Evolutionary conservation across 2,329 filamentous ascomycete species (phyloP).

Genomic region (Coniella lustricola): DNA sequence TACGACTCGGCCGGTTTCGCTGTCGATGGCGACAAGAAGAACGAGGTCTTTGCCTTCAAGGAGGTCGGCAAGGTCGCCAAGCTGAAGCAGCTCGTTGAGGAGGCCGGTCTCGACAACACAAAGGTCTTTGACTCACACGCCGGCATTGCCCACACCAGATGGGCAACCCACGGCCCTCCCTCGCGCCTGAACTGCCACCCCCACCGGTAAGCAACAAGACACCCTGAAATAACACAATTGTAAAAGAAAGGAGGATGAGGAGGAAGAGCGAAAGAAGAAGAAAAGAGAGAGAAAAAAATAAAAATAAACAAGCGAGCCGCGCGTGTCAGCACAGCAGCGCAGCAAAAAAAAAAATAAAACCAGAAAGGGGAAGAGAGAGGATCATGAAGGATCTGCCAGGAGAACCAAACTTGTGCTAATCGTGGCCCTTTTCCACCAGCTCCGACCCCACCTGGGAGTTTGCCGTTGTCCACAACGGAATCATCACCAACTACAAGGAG

Average conservation of each 20-base stretch:
- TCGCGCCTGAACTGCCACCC: constrained; percentile 97
- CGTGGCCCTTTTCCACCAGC: constrained; percentile 37
- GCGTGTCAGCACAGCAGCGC: no score
- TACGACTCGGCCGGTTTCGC: constrained; percentile 97
- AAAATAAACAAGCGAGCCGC: no score
- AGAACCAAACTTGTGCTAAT: constrained; percentile 2
- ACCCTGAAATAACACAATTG: neutral
- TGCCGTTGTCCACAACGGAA: constrained; percentile 96
- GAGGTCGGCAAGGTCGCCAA: constrained; percentile 99
- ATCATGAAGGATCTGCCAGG: neutral
- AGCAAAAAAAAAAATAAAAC: no score
- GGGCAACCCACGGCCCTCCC: constrained; percentile 94
- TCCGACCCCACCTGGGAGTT: constrained; percentile 96
- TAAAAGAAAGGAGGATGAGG: no score
- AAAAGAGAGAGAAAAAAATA: no score
- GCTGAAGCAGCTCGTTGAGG: constrained; percentile 85
- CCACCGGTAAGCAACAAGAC: constrained; percentile 63
- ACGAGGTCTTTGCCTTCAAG: constrained; percentile 95
- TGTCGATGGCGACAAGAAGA: constrained; percentile 97
- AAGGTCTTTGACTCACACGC: constrained; percentile 98
- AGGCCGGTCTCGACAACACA: constrained; percentile 73
- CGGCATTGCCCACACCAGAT: constrained; percentile 97
- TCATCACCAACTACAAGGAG: constrained; percentile 99
- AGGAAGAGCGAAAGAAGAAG: no score
- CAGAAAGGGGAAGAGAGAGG: neutral